Evolutionary conservation across 495 filamentous ascomycete genomes (phyloP), one percentile per base, ranked within the genome.

Genomic region (Articulospora tetracladia): DNA sequence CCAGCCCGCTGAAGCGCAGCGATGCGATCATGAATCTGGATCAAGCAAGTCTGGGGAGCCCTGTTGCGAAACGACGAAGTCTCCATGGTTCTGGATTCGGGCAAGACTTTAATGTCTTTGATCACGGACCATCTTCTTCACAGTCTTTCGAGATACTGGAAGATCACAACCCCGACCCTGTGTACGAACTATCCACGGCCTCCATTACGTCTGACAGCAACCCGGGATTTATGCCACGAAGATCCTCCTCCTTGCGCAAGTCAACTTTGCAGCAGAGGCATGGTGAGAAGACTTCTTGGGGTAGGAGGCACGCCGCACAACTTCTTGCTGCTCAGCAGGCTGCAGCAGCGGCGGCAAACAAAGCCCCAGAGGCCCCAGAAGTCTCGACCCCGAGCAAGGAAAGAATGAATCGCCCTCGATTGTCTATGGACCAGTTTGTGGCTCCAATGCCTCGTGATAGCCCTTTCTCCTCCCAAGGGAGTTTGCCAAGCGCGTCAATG

Each of bases 1-100:
- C 88, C 27, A 97, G 93, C 69, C 94, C 94, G 0, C 74, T 98
- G 47, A 98, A 98, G 75, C 84, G 95, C 51, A 95, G 86, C 66
- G 94, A 98, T 72, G 87, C 89, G 6, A 87, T 88, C 15, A 94
- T 96, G 89, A 89, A 90, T 66, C 71, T 95, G 15, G 93, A 95
- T 62, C 86, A 88, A 52, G 75, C 84, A 17, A 83, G 79, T 59
- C 76, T 87, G n/a, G 90, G 87, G 34, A 96, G 89, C 64, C 92
- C 93, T 1, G 87, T 91, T 22, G 85, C 90, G 13, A 97, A 97
- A 78, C 80, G 93, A 48, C 84, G 93, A 59, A 96, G 92, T 69
- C 73, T 93, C 34, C 90, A 94, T 64, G 85, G 85, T 13, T 76
- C 79, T 12, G 76, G 84, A 0, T 76, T 88, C 50, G 74, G 77